phyloP scores from a whole-genome alignment of 805 yeast species.

The Suhomyces sp. region DNA sequence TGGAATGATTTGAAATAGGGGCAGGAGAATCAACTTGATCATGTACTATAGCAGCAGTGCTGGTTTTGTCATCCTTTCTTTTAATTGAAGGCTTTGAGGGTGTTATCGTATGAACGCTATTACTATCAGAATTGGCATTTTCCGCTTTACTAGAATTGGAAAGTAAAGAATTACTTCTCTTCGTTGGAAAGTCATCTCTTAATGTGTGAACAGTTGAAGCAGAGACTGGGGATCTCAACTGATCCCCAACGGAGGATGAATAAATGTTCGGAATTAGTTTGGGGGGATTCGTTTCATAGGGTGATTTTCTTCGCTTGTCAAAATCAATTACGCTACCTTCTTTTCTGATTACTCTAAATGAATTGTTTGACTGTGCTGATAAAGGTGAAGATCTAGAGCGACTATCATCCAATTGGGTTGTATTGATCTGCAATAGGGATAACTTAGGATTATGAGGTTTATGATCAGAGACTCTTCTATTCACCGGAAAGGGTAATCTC shows the following conservation, averaged over 20 bases:
- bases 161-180: not conserved
- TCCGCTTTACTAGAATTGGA: not conserved
- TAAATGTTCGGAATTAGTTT: constrained; percentile 33
- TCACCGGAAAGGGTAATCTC: constrained; percentile 15
- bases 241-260: constrained; percentile 33
- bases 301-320: constrained; percentile 75
- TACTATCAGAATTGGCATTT: not conserved
- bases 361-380: constrained; percentile 20
- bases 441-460: constrained; percentile 5
- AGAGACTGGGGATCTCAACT: constrained; percentile 32
- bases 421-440: constrained; percentile 18
- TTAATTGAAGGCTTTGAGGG: not conserved
- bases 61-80: not conserved
- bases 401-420: constrained; percentile 7
- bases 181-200: constrained; percentile 20
- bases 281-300: constrained; percentile 53
- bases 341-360: constrained; percentile 67
- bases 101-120: too few relatives aligned
- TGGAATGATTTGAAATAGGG: not conserved
- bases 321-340: constrained; percentile 77
- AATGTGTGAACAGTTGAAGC: constrained; percentile 34
- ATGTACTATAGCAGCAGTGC: too few relatives aligned
- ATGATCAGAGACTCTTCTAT: constrained; percentile 7
- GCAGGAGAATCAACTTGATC: too few relatives aligned
- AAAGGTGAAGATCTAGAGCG: not conserved